phyloP scores from a whole-genome alignment of 2,329 filamentous ascomycete species.

The Trichoderma sp. region DNA sequence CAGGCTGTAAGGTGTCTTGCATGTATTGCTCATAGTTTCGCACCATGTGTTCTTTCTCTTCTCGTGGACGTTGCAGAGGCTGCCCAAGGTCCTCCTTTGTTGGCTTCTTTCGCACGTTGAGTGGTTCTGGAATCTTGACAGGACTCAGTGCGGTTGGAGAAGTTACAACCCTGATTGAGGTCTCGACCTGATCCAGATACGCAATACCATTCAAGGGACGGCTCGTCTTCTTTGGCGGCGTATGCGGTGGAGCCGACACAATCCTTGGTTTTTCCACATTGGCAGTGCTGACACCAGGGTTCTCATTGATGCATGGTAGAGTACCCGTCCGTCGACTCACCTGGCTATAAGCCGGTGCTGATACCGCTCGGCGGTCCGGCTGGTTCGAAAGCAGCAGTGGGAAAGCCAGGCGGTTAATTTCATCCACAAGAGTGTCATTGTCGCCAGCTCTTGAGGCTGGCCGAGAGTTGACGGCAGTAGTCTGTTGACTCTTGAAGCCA shows the following conservation, averaged over 20 bases:
- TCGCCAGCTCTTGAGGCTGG: constrained; percentile 27
- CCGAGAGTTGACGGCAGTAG: constrained; percentile 24
- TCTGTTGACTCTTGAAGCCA: constrained; percentile 22
- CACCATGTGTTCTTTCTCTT: constrained; percentile 20
- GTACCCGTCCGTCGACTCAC: constrained; percentile 37
- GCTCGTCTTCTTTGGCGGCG: constrained; percentile 28
- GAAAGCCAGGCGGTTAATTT: constrained; percentile 30
- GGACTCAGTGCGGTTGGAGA: constrained; percentile 42
- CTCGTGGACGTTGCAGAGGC: constrained; percentile 22
- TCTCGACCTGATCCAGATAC: constrained; percentile 45
- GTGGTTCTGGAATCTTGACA: constrained; percentile 36
- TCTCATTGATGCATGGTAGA: constrained; percentile 51
- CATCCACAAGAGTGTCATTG: constrained; percentile 17
- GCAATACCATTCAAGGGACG: constrained; percentile 41
- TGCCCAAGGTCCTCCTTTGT: constrained; percentile 25
- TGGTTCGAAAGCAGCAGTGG: constrained; percentile 34
- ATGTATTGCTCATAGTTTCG: constrained; percentile 22
- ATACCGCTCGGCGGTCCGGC: constrained; percentile 46
- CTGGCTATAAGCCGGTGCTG: constrained; percentile 48
- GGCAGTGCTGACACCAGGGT: constrained; percentile 25
- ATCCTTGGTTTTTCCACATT: constrained; percentile 40
- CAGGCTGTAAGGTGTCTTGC: constrained; percentile 17
- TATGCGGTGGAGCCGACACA: constrained; percentile 45
- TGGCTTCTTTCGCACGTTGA: constrained; percentile 43
- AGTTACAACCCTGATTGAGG: constrained; percentile 55